Conservation (phyloP, 345 rosid species). For the Eucalyptus pumila region DNA sequence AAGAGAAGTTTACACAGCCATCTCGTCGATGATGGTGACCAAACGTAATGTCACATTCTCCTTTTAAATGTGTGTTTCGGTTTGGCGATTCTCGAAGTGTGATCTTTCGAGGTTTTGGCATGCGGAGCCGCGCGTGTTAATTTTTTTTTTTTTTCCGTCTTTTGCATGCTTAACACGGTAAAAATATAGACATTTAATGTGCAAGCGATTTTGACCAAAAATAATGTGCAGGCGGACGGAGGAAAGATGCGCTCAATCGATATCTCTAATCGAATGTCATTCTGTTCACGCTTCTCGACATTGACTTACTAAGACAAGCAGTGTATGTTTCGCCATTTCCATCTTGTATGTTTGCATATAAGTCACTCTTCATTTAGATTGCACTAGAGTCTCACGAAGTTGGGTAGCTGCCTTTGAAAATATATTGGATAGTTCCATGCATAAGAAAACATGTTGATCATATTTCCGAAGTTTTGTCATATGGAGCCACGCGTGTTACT, state of each 20-base stretch:
- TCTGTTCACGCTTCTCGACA: fast-evolving
- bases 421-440: no score
- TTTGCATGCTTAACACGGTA: background rate
- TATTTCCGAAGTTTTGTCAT: no score
- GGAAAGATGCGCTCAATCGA: no score
- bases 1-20: background rate
- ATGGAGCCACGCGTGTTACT: no score
- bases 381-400: no score
- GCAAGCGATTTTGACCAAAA: no score
- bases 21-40: background rate
- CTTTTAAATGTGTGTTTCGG: background rate
- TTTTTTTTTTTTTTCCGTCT: fast-evolving
- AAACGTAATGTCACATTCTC: background rate
- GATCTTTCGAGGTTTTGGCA: background rate
- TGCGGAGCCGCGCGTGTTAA: background rate
- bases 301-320: no score
- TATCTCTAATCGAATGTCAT: no score
- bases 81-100: background rate
- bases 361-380: background rate
- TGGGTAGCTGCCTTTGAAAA: no score
- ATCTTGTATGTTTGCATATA: background rate
- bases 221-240: background rate
- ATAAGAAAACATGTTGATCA: no score
- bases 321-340: no score
- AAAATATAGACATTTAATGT: background rate